Base-by-base conservation (phyloP, 495 filamentous ascomycete genomes). In the Wilcoxina mikolae region DNA sequence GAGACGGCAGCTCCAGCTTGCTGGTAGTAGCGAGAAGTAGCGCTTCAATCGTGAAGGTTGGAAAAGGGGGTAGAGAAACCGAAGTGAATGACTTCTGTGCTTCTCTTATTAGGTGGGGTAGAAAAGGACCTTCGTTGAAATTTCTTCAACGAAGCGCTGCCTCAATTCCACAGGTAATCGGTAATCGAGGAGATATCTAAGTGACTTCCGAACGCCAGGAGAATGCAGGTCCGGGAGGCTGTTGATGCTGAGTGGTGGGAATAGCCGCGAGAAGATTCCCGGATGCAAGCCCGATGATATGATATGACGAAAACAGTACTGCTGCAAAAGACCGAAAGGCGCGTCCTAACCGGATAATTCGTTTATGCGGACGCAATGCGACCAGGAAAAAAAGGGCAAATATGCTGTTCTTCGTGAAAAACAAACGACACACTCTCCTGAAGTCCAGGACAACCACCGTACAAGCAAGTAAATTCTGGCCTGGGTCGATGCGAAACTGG, bases 1-100 rank as follows among this genome's bases (percentile, higher is more conserved):
- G 83, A 76, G 86, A 84, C 70, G 89, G 86, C 73, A 91, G 83
- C 87, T 94, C 89, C 89, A 95, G 89, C 77, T 94, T 95, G 84
- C 78, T 88, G 87, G 82, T 87, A 55, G 60, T 60, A 50, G 47
- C 47, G 47, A 27, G 23, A 33, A 50, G 43, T 50, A 50, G 27
- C 26, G 47, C 47, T 50, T 18, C 43, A 18, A 46, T 46, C 22
- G 43, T 46, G 43, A 46, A 17, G 43, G 43, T 46, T 24, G 43
- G 35, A 39, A 18, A 39, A 18, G 35, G 31, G 43, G 43, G 43
- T 24, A 24, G 15, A 24, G 43, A 24, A 46, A 46, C n/a, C 43
- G 22, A 46, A 46, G 43, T 18, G 23, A 18, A 18, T 20, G 43
- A 46, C 22, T 46, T 46, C 43, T 46, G 23, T 46, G 43, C 43